These are phyloP conservation scores for Neohortaea acidophila DNA, from an alignment of 495 filamentous ascomycete species.

Conservation along the genomic window DNA sequence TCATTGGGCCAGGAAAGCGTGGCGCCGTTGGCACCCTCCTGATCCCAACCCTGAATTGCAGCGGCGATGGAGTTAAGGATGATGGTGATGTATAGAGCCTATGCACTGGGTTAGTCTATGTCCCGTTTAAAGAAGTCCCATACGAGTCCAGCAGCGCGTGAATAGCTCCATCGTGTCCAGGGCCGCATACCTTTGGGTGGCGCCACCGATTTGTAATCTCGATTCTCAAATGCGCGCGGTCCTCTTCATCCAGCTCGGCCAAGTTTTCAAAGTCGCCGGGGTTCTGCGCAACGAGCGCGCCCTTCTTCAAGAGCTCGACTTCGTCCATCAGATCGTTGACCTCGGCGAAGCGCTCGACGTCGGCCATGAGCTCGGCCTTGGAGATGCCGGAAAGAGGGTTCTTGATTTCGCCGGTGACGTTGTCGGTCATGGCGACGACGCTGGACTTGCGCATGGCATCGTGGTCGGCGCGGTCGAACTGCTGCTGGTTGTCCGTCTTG, in stretches of 20 bases:
- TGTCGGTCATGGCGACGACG: too few relatives aligned
- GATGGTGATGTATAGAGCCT: constrained; percentile 30
- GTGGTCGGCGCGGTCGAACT: too few relatives aligned
- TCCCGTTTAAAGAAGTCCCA: not conserved
- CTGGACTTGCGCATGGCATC: too few relatives aligned
- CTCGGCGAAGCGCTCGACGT: constrained; percentile 38
- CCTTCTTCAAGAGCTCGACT: constrained; percentile 33
- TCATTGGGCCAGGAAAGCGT: constrained; percentile 22
- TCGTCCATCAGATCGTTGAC: constrained; percentile 32
- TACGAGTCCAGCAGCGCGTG: too few relatives aligned
- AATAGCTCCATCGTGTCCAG: not conserved
- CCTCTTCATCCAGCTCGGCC: constrained; percentile 32
- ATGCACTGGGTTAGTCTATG: not conserved
- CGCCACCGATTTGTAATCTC: constrained; percentile 43
- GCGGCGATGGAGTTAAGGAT: constrained; percentile 30
- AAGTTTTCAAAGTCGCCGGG: constrained; percentile 29
- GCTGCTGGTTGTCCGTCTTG: too few relatives aligned
- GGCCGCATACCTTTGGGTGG: constrained; percentile 39
- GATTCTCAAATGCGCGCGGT: constrained; percentile 30
- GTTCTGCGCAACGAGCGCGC: constrained; percentile 38
- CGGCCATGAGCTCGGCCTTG: constrained; percentile 31
- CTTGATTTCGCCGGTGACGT: too few relatives aligned
- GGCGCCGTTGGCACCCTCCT: constrained; percentile 28
- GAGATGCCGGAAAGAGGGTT: constrained; percentile 39
- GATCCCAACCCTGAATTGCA: constrained; percentile 27